A percentile compares a stretch with the other conserved stretches of the same genome.
Conservation (phyloP, 768 basidiomycete genomes). For the Cantharellus cinnabarinus region DNA sequence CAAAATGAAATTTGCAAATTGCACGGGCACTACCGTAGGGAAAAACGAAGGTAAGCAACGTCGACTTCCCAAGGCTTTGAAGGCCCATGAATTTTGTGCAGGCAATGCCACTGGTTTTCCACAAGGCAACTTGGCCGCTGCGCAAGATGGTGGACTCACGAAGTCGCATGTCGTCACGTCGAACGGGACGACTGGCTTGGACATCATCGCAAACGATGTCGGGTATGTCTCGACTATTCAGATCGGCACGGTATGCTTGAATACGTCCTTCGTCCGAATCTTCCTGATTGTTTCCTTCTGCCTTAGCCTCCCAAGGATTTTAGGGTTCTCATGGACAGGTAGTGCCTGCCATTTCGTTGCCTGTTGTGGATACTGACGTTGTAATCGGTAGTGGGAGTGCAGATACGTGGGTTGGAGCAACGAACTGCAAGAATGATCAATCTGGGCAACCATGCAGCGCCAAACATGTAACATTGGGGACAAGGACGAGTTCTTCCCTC, state of each 20-base stretch:
- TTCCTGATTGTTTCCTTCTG: background rate
- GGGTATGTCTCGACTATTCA: constrained; percentile 33
- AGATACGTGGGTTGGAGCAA: constrained; percentile 44
- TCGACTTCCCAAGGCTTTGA: background rate
- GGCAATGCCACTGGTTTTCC: constrained; percentile 15
- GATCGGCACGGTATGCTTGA: constrained; percentile 28
- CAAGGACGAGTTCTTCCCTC: constrained; percentile 41
- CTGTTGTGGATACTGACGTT: background rate
- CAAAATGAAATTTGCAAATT: background rate
- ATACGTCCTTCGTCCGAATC: background rate
- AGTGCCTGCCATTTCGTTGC: background rate
- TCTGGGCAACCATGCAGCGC: constrained; percentile 22
- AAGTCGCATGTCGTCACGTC: constrained; percentile 22
- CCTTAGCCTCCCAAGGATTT: constrained; percentile 29
- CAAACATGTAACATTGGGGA: constrained; percentile 45
- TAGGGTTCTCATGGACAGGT: constrained; percentile 20
- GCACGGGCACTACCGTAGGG: background rate
- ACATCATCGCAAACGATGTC: constrained; percentile 40
- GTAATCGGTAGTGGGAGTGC: constrained; percentile 49
- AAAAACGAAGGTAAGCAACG: background rate
- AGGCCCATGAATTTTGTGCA: constrained; percentile 1
- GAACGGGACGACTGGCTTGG: constrained; percentile 39
- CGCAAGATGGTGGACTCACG: constrained; percentile 22
- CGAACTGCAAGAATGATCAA: constrained; percentile 22
- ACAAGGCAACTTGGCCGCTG: constrained; percentile 20